Evolutionary conservation across 1,139 yeast genomes (phyloP), one percentile per base, ranked within the genome.

Genomic region (Debaryomycetaceae sp.): DNA sequence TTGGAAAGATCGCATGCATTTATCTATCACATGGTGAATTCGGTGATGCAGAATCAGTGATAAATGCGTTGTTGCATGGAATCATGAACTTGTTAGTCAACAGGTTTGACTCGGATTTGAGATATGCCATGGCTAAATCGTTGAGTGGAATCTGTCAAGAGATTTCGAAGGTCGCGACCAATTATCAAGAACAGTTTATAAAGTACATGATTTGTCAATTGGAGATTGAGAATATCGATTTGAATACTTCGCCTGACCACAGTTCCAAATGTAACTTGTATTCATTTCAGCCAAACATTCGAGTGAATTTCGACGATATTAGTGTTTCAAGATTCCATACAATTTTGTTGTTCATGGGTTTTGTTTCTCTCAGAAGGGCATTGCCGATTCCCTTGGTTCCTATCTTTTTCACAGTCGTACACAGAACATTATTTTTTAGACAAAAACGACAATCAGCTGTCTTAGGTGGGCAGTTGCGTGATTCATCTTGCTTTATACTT

Each of bases 401-500:
- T 0, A 39, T 41, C 0, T 45, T 68, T 6, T 49, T 71, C n/a
- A 56, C 66, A 22, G 50, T 72, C n/a, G 58, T 62, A n/a, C 72
- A 70, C 43, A 54, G 63, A 17, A 77, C 87, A 0, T 60, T 83
- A 5, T 76, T 72, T 40, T 75, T 85, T 48, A 83, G 79, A 45
- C 85, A 82, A 46, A 61, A 66, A 37, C 59, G 75, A 42, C 59
- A 80, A 11, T 75, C 80, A 0, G 65, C 72, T 13, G 69, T 81
- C 0, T 58, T 77, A 9, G 96, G 96, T 0, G 66, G 78, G 2
- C 89, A 84, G 52, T 76, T 91, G 1, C 73, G 96, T 43, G 98
- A 91, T 59, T 82, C 97, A 0, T 82, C 95, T 0, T 87, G 95
- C 59, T 91, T 86, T 58, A 80, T 87, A 3, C 44, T 69, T 6